phyloP scores from a whole-genome alignment of 2,329 filamentous ascomycete genomes.

The Tolypocladium album region DNA sequence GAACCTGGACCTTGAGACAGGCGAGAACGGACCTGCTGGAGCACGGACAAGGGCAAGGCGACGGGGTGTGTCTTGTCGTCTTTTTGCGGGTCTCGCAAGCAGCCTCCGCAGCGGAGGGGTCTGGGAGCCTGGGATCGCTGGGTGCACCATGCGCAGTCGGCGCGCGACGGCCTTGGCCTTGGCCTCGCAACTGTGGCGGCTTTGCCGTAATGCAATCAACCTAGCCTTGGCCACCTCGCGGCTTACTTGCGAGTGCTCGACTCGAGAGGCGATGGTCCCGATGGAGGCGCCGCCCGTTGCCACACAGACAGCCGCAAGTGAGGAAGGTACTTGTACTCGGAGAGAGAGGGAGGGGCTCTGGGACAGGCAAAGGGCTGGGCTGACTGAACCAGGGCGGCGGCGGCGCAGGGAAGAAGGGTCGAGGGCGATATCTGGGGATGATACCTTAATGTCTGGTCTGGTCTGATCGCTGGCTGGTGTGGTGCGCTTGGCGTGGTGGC shows the following conservation, averaged over 20 bases:
- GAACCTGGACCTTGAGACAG: neutral
- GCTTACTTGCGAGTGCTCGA: neutral
- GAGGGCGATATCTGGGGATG: neutral
- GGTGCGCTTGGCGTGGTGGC: neutral
- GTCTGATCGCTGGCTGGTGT: neutral
- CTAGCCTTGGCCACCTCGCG: neutral
- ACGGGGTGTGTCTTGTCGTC: conserved; percentile 1
- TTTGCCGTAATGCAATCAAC: neutral
- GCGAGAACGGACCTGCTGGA: conserved; percentile 1
- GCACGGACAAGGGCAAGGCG: conserved; percentile 3
- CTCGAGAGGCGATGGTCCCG: neutral
- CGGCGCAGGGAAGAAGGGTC: neutral
- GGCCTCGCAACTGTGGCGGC: too few relatives aligned
- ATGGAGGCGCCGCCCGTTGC: neutral
- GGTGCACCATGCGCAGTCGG: neutral
- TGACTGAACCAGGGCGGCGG: neutral
- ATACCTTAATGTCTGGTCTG: neutral
- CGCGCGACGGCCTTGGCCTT: neutral
- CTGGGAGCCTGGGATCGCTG: neutral
- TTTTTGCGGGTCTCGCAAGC: neutral
- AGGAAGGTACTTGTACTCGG: neutral
- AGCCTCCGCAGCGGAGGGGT: neutral
- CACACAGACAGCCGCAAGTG: too few relatives aligned
- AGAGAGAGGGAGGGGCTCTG: neutral
- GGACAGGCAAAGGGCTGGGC: neutral